A percentile compares a stretch with the other conserved stretches of the same genome.
phyloP scores from a whole-genome alignment of 2,329 filamentous ascomycete species.

The Aspergillus spinulosporus region DNA sequence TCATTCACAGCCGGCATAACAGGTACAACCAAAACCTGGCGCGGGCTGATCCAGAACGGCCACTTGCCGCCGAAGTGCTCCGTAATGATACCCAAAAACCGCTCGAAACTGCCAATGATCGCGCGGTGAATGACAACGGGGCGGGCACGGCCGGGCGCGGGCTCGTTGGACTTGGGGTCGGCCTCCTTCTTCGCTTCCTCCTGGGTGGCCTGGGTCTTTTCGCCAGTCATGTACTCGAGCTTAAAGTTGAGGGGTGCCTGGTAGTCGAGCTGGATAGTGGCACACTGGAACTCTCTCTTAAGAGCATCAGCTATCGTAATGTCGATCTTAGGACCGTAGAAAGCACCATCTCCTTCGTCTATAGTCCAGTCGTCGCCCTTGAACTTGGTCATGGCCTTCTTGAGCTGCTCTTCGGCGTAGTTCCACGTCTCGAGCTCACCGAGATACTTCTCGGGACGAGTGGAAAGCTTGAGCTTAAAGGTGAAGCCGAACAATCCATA shows the following conservation, averaged over 20 bases:
- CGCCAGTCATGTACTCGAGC: conserved; percentile 78
- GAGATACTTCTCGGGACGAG: conserved; percentile 83
- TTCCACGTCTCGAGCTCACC: conserved; percentile 87
- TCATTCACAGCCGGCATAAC: conserved; percentile 53
- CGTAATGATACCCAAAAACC: conserved; percentile 53
- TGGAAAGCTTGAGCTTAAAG: conserved; percentile 94
- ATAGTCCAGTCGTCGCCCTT: conserved; percentile 76
- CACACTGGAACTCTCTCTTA: conserved; percentile 80
- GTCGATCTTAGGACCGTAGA: conserved; percentile 98
- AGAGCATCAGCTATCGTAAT: conserved; percentile 90
- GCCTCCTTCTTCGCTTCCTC: conserved; percentile 39
- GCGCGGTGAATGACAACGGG: conserved; percentile 55
- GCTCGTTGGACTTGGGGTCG: conserved; percentile 41
- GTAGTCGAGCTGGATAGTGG: conserved; percentile 93
- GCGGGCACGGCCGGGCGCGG: conserved; percentile 46
- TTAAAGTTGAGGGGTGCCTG: conserved; percentile 83
- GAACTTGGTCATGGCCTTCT: conserved; percentile 77
- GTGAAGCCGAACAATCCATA: conserved; percentile 83
- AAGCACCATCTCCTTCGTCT: conserved; percentile 93
- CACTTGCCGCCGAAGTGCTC: conserved; percentile 56
- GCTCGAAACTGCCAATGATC: conserved; percentile 53
- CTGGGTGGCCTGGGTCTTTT: conserved; percentile 49
- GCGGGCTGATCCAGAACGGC: conserved; percentile 55
- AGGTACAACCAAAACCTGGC: conserved; percentile 52
- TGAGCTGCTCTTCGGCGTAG: conserved; percentile 77